Base-by-base conservation (phyloP, 2,329 filamentous ascomycete species). In the Xylariaceae sp. region DNA sequence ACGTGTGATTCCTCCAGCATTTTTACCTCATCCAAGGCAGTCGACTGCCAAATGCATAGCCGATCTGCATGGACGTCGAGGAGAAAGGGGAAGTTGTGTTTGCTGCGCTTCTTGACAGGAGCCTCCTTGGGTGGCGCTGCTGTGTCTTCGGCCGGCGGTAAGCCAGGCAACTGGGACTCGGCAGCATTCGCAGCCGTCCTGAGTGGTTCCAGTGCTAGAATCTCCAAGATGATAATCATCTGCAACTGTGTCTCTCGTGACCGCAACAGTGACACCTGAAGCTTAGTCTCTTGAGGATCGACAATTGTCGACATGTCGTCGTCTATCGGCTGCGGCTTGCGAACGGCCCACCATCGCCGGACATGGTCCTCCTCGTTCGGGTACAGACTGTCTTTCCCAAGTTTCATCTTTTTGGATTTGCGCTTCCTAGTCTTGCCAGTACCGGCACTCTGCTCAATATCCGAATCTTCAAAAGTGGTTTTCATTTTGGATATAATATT, bases 1-100 rank as follows among this genome's bases (percentile, higher is more conserved):
- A 52, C 42, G 40, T 74, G 70, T 1, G 68, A 64, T 35, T 73
- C 69, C 28, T 68, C 65, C 12, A 70, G 47, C 11, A 72, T 50
- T 23, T 65, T 60, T 38, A 71, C 57, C 35, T 76, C 72, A 42
- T 82, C 74, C 15, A 76, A 61, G 22, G 78, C 76, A 6, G 84
- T 79, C 3, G 83, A 86, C 51, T 89, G 82, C 84, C 84, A 90
- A 39, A 92, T 92, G 48, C 81, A 86, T 16, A 92, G 63, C 29
- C 82, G 77, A 55, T 92, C 85, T 6, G 85, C 74, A 32, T 88
- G 73, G 1, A 87, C 65, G 50, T 90, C 84, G 4, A 88, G 64
- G 14, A 85, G 65, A 6, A 77, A 61, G 1, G 70, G 68, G 5
- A 85, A 61, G 45, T 87, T 77, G 43, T 81, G 73, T 36, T 74